Percentiles rank a stretch among this genome's conserved stretches.
phyloP scores from a whole-genome alignment of 495 filamentous ascomycete species.

The Aspergillus heteromorphus region DNA sequence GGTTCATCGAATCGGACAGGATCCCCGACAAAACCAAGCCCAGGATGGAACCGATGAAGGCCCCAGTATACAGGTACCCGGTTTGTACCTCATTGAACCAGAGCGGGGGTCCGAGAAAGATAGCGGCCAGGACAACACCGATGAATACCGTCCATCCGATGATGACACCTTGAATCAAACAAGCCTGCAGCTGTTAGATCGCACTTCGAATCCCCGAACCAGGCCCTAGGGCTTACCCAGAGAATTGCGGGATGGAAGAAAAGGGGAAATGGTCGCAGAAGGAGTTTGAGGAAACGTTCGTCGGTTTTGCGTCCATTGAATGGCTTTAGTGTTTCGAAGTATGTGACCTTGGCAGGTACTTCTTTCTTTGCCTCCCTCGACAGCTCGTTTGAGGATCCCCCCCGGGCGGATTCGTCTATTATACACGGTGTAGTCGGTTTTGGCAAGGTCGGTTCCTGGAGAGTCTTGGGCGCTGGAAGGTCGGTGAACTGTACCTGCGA shows the following conservation, averaged over 20 bases:
- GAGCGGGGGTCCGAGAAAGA: slow-evolving; percentile 74
- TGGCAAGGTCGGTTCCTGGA: background rate
- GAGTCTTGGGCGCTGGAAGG: slow-evolving; percentile 14
- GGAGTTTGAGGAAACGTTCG: slow-evolving; percentile 54
- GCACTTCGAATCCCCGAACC: background rate
- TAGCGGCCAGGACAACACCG: slow-evolving; percentile 75
- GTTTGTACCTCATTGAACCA: slow-evolving; percentile 78
- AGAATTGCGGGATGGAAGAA: slow-evolving; percentile 79
- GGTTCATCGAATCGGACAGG: slow-evolving; percentile 67
- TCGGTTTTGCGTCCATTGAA: slow-evolving; percentile 80
- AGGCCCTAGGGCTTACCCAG: slow-evolving; percentile 47
- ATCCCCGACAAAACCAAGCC: slow-evolving; percentile 73
- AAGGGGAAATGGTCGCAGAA: slow-evolving; percentile 58
- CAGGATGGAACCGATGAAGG: slow-evolving; percentile 76
- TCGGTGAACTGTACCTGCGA: slow-evolving; percentile 9
- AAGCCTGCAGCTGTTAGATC: slow-evolving; percentile 43
- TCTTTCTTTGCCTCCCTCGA: background rate
- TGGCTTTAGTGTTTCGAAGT: slow-evolving; percentile 51
- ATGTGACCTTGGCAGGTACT: slow-evolving; percentile 43
- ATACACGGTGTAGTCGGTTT: slow-evolving; percentile 3
- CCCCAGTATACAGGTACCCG: slow-evolving; percentile 83
- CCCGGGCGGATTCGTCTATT: background rate
- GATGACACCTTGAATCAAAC: slow-evolving; percentile 81
- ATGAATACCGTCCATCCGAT: slow-evolving; percentile 97
- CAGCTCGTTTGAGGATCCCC: background rate